Base-by-base conservation (phyloP, 208 protist species). In the Trypanosomatidae sp. region DNA sequence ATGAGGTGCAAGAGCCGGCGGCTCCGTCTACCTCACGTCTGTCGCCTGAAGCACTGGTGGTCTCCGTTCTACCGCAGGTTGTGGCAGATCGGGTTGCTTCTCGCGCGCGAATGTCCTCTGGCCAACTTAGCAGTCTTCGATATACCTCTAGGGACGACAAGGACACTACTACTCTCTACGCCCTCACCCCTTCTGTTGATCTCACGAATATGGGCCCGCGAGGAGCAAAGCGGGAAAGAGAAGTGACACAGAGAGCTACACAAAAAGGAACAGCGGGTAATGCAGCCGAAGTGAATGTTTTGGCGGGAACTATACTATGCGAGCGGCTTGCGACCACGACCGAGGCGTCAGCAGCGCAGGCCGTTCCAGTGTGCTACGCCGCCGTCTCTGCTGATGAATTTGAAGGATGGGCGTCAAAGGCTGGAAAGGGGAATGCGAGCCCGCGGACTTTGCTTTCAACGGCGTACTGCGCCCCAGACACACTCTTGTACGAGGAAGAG, bases 51-150 rank as follows among this genome's bases (percentile, higher is more conserved):
- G 53, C 69, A 9, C 50, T 74, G 0, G 64, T 80, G 0, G 46
- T 80, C 33, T 80, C 75, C 2, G 65, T 75, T 6, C 39, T 71
- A 15, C 75, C 75, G 46, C 75, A 80, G 62, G 75, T 80, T 1
- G 64, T 80, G 69, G 64, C 69, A 17, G 69, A 71, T 10, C 44
- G 41, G 15, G 17, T 64, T 17, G 59, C 69, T 28, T 47, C 44
- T 22, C n/a, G 28, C 25, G 43, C 25, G 13, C 62, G 17, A 28
- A 17, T 13, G 41, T 12, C 39, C 22, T 28, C 62, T 28, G 10
- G 1, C 12, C 8, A 25, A 22, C 7, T 8, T 33, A 60, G 6
- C 10, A 13, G 15, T 25, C 5, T n/a, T 33, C 41, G 6, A 4
- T 36, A 28, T 13, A 10, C 25, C 15, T 10, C 15, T 17, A 55